These are phyloP conservation scores for Xylaria acuta DNA, from an alignment of 495 filamentous ascomycete species.

Conservation along the genomic window DNA sequence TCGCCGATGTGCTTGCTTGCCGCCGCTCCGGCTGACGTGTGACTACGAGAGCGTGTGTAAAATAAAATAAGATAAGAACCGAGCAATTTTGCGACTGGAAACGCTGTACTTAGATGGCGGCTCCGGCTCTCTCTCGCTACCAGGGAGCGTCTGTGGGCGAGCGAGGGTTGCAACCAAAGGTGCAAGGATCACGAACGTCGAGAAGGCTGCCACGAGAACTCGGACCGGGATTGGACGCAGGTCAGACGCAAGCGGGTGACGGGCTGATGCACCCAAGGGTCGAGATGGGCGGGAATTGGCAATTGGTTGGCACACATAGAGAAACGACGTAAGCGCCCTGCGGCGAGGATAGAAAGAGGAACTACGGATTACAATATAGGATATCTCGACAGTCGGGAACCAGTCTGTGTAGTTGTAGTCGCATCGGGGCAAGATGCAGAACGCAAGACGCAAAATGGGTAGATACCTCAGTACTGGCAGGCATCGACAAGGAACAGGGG, in stretches of 20 bases:
- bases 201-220: constrained; percentile 7
- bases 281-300: constrained; percentile 8
- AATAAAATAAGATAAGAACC: neutral
- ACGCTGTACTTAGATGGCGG: constrained; percentile 8
- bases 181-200: constrained; percentile 13
- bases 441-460: neutral
- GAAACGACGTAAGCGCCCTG: neutral
- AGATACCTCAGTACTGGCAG: too few relatives aligned
- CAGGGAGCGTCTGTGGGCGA: neutral
- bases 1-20: constrained; percentile 1
- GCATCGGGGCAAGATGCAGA: neutral
- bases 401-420: neutral
- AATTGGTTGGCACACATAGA: neutral
- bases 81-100: neutral
- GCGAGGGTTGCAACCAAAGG: neutral
- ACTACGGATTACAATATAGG: constrained; percentile 6
- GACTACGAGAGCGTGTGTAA: neutral
- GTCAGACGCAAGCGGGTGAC: constrained; percentile 14
- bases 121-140: constrained; percentile 17
- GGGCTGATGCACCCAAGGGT: constrained; percentile 9
- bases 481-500: constrained; percentile 3
- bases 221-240: constrained; percentile 23
- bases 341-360: neutral
- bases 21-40: neutral
- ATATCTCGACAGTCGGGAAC: neutral